These are phyloP conservation scores for Arctium minus DNA, from an alignment of 129 eudicot species.

Conservation along the genomic window DNA sequence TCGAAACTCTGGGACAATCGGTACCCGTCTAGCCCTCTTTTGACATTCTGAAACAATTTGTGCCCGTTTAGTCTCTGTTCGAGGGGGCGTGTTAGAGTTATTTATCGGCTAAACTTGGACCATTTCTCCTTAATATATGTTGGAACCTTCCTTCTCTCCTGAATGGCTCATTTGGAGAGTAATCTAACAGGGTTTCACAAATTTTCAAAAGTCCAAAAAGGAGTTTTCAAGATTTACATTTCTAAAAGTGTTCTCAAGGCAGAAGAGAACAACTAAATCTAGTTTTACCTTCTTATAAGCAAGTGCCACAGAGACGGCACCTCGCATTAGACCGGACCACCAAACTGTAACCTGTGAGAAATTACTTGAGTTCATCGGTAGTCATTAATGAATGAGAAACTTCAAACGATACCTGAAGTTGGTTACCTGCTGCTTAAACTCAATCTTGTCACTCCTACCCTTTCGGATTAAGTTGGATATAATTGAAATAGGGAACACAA, in stretches of 20 bases:
- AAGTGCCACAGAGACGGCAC: constrained; percentile 93
- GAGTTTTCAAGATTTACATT: no score
- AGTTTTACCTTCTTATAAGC: constrained; percentile 60
- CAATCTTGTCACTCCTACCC: constrained; percentile 34
- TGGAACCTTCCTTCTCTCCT: no score
- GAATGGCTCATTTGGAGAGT: no score
- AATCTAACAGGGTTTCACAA: neutral
- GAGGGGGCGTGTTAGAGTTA: neutral
- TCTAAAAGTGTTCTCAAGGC: no score
- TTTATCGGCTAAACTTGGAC: no score
- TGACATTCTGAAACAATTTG: neutral
- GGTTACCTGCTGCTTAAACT: constrained; percentile 67
- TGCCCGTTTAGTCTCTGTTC: no score
- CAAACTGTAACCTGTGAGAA: constrained; percentile 64
- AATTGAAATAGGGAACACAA: constrained; percentile 67
- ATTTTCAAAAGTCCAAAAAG: no score
- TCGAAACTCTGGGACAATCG: neutral
- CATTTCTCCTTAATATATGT: no score
- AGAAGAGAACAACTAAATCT: no score
- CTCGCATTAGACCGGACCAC: constrained; percentile 99
- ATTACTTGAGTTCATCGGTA: neutral
- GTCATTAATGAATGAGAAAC: constrained; percentile 2
- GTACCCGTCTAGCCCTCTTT: neutral
- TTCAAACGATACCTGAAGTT: neutral
- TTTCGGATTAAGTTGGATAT: constrained; percentile 50